phyloP scores from a whole-genome alignment of 805 yeast species.

The Saccharomyces eubayanus region DNA sequence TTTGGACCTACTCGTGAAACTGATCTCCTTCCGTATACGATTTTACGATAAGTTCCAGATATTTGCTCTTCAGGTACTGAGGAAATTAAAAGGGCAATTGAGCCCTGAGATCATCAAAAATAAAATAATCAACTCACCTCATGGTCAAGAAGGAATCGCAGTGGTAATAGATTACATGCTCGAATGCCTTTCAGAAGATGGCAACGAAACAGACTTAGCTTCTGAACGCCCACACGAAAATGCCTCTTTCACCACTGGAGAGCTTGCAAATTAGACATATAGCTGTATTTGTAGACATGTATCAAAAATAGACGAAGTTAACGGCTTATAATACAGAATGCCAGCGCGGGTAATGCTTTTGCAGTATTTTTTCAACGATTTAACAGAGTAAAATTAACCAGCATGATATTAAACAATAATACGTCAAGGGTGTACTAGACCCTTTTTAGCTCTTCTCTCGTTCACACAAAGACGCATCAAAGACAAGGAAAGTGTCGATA shows the following conservation, averaged over 20 bases:
- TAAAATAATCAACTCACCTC: conserved; percentile 15
- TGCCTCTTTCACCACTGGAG: background rate
- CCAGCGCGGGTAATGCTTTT: background rate
- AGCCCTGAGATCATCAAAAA: conserved; percentile 14
- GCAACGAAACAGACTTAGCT: background rate
- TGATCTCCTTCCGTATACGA: conserved; percentile 54
- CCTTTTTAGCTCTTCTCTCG: background rate
- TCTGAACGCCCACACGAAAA: background rate
- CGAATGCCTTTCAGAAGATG: conserved; percentile 5
- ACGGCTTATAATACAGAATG: background rate
- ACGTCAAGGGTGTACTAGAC: background rate
- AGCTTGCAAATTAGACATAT: background rate
- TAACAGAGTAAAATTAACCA: background rate
- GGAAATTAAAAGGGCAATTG: conserved; percentile 26
- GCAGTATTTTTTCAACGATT: background rate
- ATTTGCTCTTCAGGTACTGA: conserved; percentile 37
- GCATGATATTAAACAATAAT: background rate
- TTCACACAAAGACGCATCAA: background rate
- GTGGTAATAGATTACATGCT: conserved; percentile 15
- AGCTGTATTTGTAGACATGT: background rate
- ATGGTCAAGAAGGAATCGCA: conserved; percentile 16
- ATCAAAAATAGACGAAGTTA: background rate
- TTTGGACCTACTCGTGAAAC: conserved; percentile 38
- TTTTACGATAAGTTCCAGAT: conserved; percentile 53
- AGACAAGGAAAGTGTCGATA: background rate